phyloP scores from a whole-genome alignment of 164 flowering plant species.

The Vitis amurensis region DNA sequence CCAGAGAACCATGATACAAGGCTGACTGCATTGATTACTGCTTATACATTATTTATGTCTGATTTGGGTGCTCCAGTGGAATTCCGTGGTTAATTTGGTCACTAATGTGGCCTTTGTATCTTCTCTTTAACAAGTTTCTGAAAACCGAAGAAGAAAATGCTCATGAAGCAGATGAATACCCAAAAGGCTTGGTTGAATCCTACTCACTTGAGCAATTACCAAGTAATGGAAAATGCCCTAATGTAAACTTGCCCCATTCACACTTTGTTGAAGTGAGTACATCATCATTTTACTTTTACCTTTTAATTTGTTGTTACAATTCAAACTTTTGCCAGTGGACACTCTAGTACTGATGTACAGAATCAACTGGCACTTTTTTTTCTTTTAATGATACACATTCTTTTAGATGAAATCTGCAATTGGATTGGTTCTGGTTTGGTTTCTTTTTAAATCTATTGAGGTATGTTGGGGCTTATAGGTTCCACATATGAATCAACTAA shows the following conservation, averaged over 20 bases:
- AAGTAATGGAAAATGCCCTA: conserved; percentile 11
- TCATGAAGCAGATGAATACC: conserved; percentile 24
- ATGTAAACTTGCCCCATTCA: conserved; percentile 33
- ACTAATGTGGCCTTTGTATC: conserved; percentile 71
- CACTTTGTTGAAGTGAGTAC: conserved; percentile 63
- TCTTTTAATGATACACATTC: background rate
- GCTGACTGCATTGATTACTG: background rate
- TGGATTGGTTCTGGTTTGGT: background rate
- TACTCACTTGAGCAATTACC: conserved; percentile 18
- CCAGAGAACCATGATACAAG: background rate
- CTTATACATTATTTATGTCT: background rate
- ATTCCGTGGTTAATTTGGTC: conserved; percentile 7
- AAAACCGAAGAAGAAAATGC: conserved; percentile 46
- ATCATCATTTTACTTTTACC: background rate
- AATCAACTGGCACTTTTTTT: background rate
- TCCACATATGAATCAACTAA: conserved; percentile 76
- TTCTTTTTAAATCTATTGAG: conserved; percentile 1
- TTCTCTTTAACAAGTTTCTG: conserved; percentile 57
- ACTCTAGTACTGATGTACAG: background rate
- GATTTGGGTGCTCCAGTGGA: conserved; percentile 14
- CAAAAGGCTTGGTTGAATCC: conserved; percentile 19
- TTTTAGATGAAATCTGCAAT: background rate
- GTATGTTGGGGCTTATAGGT: conserved; percentile 50
- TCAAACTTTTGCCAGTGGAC: background rate
- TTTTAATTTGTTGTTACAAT: background rate